Percentiles rank a stretch among this genome's conserved stretches.
phyloP scores from a whole-genome alignment of 768 basidiomycete genomes.

The Collybia sordida region DNA sequence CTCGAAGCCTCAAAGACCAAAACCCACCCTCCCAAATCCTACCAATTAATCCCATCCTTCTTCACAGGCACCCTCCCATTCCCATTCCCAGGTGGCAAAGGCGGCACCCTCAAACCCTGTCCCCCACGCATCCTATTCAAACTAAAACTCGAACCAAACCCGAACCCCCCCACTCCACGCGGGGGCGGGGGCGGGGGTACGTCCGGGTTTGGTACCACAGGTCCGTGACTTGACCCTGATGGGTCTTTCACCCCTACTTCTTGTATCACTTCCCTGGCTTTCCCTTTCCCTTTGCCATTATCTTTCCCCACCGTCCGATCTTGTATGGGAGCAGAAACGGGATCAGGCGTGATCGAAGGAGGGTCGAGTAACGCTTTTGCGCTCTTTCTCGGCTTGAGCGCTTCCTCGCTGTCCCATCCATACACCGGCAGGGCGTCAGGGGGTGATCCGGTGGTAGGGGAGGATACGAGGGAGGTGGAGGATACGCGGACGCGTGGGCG shows the following conservation, averaged over 20 bases:
- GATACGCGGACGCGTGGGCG: neutral
- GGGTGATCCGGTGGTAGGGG: no score
- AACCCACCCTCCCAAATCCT: no score
- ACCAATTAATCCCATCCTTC: no score
- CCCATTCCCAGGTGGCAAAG: no score
- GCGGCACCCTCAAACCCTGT: no score
- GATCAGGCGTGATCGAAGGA: neutral
- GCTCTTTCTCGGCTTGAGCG: neutral
- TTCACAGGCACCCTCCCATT: no score
- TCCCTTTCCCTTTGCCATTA: constrained; percentile 1
- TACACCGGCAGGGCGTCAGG: neutral
- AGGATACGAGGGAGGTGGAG: no score
- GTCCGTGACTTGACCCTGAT: neutral
- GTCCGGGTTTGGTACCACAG: neutral
- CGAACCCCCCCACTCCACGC: constrained; percentile 3
- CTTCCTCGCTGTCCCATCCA: constrained; percentile 3
- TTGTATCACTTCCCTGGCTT: no score
- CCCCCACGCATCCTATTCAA: no score
- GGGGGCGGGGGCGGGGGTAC: neutral
- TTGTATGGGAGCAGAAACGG: no score
- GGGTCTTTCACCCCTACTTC: no score
- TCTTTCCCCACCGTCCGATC: neutral
- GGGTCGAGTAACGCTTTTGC: neutral
- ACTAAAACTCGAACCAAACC: constrained; percentile 6
- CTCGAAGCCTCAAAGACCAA: no score